These are phyloP conservation scores for Carex kokanica DNA, from an alignment of 176 grass and related monocot species.

Conservation along the genomic window DNA sequence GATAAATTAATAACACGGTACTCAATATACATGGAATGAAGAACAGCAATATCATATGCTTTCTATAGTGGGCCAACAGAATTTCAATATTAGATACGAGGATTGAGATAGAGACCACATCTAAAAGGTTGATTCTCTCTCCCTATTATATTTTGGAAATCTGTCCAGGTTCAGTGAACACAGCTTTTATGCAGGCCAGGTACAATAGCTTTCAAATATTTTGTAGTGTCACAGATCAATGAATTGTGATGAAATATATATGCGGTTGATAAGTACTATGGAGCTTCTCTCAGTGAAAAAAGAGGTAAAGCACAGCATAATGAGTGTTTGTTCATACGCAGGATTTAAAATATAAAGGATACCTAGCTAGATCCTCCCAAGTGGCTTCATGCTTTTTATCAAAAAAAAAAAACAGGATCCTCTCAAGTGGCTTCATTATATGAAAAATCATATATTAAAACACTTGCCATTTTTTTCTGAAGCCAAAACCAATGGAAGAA, in stretches of 20 bases:
- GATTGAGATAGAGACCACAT: neutral
- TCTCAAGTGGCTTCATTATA: neutral
- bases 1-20: neutral
- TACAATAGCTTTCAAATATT: neutral
- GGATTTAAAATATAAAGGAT: neutral
- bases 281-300: neutral
- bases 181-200: neutral
- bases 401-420: too few relatives aligned
- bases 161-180: slow-evolving; percentile 68
- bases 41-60: neutral
- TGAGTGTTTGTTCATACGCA: neutral
- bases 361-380: too few relatives aligned
- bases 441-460: neutral
- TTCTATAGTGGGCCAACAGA: neutral
- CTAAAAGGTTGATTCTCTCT: slow-evolving; percentile 2
- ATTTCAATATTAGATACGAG: neutral
- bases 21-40: neutral
- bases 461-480: too few relatives aligned
- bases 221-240: neutral
- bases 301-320: neutral
- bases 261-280: neutral
- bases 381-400: too few relatives aligned
- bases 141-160: neutral
- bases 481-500: too few relatives aligned
- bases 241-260: neutral